phyloP scores from a whole-genome alignment of 2,329 filamentous ascomycete genomes.

The Cercospora zeae-maydis region DNA sequence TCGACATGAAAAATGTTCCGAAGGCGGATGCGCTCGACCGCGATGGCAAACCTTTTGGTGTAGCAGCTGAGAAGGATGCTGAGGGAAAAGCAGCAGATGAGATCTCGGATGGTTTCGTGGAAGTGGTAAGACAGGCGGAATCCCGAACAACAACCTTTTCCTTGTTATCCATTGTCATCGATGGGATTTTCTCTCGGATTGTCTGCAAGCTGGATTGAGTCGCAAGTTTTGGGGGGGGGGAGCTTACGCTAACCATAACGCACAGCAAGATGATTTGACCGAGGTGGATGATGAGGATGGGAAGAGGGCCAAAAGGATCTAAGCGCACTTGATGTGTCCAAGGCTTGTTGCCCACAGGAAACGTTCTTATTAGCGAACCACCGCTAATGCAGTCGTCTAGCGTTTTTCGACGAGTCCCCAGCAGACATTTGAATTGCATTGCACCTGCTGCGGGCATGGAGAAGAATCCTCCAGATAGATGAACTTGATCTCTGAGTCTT shows the following conservation, averaged over 20 bases:
- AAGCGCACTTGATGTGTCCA: background rate
- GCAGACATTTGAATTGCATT: too few relatives aligned
- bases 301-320: background rate
- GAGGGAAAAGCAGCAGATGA: background rate
- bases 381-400: background rate
- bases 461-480: too few relatives aligned
- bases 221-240: too few relatives aligned
- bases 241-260: background rate
- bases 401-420: too few relatives aligned
- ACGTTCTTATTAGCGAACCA: too few relatives aligned
- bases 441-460: too few relatives aligned
- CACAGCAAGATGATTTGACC: background rate
- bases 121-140: background rate
- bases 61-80: background rate
- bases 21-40: background rate
- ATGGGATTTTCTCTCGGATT: background rate
- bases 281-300: background rate
- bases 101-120: background rate
- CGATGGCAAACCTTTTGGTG: background rate
- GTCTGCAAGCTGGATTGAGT: background rate
- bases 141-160: background rate
- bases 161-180: background rate
- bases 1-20: background rate
- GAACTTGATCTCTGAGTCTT: too few relatives aligned
- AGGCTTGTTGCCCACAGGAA: background rate